Conservation (phyloP, 2,329 filamentous ascomycete species). For the Trematosphaeria pertusa region DNA sequence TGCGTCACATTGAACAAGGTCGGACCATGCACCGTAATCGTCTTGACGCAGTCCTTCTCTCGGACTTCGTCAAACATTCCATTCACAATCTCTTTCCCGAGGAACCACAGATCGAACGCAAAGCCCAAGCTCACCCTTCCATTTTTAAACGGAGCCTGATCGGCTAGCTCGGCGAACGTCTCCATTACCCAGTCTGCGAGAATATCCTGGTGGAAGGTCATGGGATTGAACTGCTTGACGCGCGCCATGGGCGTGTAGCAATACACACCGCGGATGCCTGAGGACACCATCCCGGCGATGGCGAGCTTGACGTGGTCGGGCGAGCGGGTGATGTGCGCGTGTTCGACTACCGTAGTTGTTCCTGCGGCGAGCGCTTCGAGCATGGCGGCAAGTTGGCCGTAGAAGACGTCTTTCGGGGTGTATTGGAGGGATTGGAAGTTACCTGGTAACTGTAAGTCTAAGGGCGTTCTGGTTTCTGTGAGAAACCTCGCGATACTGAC, state of each 20-base stretch:
- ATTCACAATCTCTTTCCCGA: conserved; percentile 47
- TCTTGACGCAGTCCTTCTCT: conserved; percentile 44
- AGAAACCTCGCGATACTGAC: too few relatives aligned
- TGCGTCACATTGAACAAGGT: conserved; percentile 19
- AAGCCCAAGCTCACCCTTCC: conserved; percentile 53
- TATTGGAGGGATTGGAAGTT: conserved; percentile 46
- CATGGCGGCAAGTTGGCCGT: conserved; percentile 48
- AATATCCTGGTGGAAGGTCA: conserved; percentile 53
- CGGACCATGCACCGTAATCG: conserved; percentile 53
- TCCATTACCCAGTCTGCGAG: conserved; percentile 55
- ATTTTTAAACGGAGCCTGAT: conserved; percentile 25
- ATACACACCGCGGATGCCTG: conserved; percentile 57
- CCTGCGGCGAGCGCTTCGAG: conserved; percentile 61
- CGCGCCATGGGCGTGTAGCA: conserved; percentile 45
- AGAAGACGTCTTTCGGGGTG: conserved; percentile 33
- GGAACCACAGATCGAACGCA: conserved; percentile 53
- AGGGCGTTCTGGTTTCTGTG: too few relatives aligned
- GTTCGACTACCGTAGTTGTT: conserved; percentile 61
- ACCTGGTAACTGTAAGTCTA: conserved; percentile 43
- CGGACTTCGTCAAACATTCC: conserved; percentile 48
- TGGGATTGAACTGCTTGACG: conserved; percentile 53
- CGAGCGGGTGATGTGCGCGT: conserved; percentile 58
- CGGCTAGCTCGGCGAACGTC: conserved; percentile 45
- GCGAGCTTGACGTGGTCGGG: conserved; percentile 34
- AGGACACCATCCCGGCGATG: conserved; percentile 51